Conservation (phyloP, 75 land plant genomes). For the Cupressus sempervirens region DNA sequence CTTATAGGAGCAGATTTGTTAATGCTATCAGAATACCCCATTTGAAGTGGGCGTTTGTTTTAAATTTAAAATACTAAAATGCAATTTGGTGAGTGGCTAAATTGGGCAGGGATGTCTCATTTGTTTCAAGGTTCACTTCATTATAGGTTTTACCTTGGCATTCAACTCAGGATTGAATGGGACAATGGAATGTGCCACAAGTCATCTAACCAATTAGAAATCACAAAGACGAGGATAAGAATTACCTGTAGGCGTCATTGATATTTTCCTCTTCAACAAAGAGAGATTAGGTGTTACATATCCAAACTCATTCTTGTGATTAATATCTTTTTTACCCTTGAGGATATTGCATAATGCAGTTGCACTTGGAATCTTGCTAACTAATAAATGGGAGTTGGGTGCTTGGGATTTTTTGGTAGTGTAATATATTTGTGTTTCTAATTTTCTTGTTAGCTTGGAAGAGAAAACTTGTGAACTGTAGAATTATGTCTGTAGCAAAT, state of each 20-base stretch:
- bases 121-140: not conserved
- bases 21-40: not conserved
- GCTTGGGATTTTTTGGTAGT: not conserved
- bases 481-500: not conserved
- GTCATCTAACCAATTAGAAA: not conserved
- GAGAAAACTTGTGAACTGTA: not conserved
- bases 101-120: not conserved
- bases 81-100: not conserved
- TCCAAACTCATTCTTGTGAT: not conserved
- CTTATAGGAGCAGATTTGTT: not conserved
- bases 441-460: not conserved
- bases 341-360: not conserved
- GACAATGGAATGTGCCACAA: not conserved
- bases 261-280: not conserved
- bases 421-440: not conserved
- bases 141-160: not conserved
- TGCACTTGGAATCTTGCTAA: not conserved
- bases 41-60: not conserved
- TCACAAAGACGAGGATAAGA: not conserved
- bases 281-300: not conserved
- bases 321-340: not conserved
- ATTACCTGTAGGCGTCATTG: not conserved
- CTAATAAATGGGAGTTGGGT: not conserved
- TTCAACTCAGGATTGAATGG: not conserved
- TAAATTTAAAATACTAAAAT: not conserved